Conservation (phyloP, 352 stramenopile species). For the Elongisporangium undulatum region DNA sequence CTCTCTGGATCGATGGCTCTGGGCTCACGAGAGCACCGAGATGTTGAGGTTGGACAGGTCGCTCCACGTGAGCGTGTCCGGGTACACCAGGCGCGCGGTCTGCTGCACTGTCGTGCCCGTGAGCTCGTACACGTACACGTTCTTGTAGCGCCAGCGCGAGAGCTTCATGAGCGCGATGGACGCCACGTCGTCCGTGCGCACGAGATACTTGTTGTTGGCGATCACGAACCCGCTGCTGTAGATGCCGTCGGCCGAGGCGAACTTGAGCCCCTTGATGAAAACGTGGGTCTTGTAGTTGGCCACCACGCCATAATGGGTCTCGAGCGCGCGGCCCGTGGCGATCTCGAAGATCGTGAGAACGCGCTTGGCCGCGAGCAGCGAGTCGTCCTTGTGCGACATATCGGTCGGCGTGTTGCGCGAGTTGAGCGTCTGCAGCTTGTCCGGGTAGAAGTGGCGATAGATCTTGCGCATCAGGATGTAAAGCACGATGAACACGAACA, state of each 20-base stretch:
- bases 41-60: constrained; percentile 29
- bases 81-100: constrained; percentile 38
- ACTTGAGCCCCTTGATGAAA: constrained; percentile 27
- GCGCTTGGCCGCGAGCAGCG: constrained; percentile 5
- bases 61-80: constrained; percentile 28
- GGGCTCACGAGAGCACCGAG: constrained; percentile 14
- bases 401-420: constrained; percentile 1
- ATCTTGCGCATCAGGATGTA: constrained; percentile 22
- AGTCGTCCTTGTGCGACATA: constrained; percentile 1
- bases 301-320: constrained; percentile 19
- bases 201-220: constrained; percentile 44
- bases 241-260: constrained; percentile 33
- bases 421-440: neutral
- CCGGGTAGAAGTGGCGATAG: constrained; percentile 8
- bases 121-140: constrained; percentile 45
- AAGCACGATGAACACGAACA: constrained; percentile 8
- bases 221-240: constrained; percentile 61
- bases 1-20: neutral
- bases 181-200: constrained; percentile 34
- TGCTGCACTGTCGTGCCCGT: constrained; percentile 24
- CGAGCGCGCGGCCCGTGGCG: constrained; percentile 15
- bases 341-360: constrained; percentile 24
- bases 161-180: constrained; percentile 43
- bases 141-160: constrained; percentile 23
- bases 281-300: constrained; percentile 42